Conservation (phyloP, 2,329 filamentous ascomycete genomes). For the Paraphoma sp. region DNA sequence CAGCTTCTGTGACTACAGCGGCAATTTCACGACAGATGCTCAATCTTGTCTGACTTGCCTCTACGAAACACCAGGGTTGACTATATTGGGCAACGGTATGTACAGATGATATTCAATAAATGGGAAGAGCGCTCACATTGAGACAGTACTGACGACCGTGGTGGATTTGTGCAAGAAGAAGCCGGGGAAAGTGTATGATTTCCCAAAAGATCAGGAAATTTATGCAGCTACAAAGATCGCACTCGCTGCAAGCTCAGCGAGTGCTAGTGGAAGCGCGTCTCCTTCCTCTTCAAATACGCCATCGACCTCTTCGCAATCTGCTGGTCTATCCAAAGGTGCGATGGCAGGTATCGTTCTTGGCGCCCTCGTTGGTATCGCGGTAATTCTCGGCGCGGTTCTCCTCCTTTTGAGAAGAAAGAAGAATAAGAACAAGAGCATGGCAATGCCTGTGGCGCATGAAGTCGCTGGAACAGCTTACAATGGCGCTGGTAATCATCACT, state of each 20-base stretch:
- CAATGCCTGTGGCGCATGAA: not conserved
- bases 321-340: slow-evolving; percentile 17
- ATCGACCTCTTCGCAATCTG: not conserved
- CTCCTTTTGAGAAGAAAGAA: slow-evolving; percentile 17
- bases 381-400: slow-evolving; percentile 18
- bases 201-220: slow-evolving; percentile 15
- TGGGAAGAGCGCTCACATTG: too few species aligned
- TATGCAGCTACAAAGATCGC: slow-evolving; percentile 22
- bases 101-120: not conserved
- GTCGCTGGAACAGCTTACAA: not conserved
- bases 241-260: not conserved
- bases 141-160: slow-evolving; percentile 19
- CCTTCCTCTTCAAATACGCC: not conserved
- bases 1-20: slow-evolving; percentile 22
- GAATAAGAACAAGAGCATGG: slow-evolving; percentile 11
- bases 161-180: slow-evolving; percentile 24
- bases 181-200: slow-evolving; percentile 18
- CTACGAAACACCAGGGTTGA: slow-evolving; percentile 16
- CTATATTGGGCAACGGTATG: slow-evolving; percentile 27
- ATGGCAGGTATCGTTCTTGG: slow-evolving; percentile 26
- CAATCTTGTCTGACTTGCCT: slow-evolving; percentile 21
- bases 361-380: slow-evolving; percentile 16
- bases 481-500: not conserved
- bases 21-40: slow-evolving; percentile 23
- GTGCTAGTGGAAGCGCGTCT: not conserved